Base-by-base conservation (phyloP, 768 basidiomycete species). In the Leccinellum luteum region DNA sequence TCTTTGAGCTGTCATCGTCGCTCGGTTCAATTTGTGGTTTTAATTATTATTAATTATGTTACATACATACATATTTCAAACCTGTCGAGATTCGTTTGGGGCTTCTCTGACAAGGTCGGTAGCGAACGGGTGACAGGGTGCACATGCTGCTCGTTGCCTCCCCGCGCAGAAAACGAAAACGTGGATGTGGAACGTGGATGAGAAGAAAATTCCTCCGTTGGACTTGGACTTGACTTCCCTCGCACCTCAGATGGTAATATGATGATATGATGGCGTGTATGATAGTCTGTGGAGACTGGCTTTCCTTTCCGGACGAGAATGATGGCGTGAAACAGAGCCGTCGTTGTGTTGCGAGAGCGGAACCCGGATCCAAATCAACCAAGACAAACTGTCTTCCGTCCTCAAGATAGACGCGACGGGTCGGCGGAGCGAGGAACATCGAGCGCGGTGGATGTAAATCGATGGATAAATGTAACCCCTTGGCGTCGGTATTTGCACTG, bases 61-160 rank as follows among this genome's bases (percentile, higher is more conserved):
- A 12, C 23, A 23, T 9, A 38, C 35, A 7, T 4, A 17, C 17
- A 15, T 45, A 23, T 45, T 45, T 45, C 13, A 23, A 21, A 45
- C 44, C 21, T 17, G 19, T 21, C 41, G 41, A 19, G 41, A 19
- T 19, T 43, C 19, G n/a, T 43, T 43, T 21, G n/a, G 41, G 8
- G 19, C 32, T 41, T 41, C 17, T 41, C 17, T 41, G 38, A 41
- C 38, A 4, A 0, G 48, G 1, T 60, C 65, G 64, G 65, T 45
- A 56, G 65, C 54, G 60, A 44, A 68, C 65, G 65, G 65, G 51
- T 66, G 66, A 48, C 32, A 23, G 34, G 60, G 41, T 61, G 45
- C 65, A 68, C 60, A 63, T 66, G 65, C 48, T 50, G 17, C 38
- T 41, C 38, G 9, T 41, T 41, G 38, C 38, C 38, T 38, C 38